phyloP scores from a whole-genome alignment of 208 protist species.

The Angomonas ambiguus region DNA sequence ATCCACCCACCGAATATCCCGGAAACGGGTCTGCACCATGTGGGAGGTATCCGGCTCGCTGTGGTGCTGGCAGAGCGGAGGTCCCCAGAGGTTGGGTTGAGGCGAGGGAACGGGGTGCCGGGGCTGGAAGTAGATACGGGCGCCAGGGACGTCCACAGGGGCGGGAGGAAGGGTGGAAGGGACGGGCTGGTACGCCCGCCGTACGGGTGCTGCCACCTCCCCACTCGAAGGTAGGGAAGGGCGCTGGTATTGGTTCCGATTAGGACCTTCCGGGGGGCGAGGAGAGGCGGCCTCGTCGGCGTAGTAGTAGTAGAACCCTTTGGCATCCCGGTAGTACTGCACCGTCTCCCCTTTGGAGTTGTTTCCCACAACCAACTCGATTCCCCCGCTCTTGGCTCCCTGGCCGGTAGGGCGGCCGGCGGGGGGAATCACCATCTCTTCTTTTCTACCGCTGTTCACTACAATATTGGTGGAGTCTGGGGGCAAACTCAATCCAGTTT shows the following conservation, averaged over 20 bases:
- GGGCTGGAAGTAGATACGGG: not conserved
- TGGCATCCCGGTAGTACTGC: not conserved
- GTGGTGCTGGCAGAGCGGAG: not conserved
- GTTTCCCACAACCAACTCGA: not conserved
- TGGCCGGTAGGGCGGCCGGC: no score
- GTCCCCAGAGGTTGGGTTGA: slow-evolving; percentile 4
- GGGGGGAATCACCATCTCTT: not conserved
- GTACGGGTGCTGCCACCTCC: not conserved
- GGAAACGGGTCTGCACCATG: not conserved
- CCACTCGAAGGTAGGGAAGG: no score
- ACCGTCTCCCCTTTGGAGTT: not conserved
- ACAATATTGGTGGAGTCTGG: not conserved
- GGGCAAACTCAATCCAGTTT: not conserved
- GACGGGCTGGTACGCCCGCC: not conserved
- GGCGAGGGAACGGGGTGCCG: slow-evolving; percentile 5
- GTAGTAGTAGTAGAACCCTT: not conserved
- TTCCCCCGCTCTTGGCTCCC: not conserved
- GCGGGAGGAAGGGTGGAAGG: not conserved
- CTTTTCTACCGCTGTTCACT: not conserved
- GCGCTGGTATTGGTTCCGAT: not conserved
- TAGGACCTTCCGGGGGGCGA: no score
- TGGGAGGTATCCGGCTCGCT: not conserved
- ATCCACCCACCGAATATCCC: not conserved
- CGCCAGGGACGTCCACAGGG: not conserved
- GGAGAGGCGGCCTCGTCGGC: not conserved